A percentile compares a stretch with the other conserved stretches of the same genome.
These are phyloP conservation scores for Penicillium sp. DNA, from an alignment of 2,329 filamentous ascomycete genomes.

Conservation along the genomic window DNA sequence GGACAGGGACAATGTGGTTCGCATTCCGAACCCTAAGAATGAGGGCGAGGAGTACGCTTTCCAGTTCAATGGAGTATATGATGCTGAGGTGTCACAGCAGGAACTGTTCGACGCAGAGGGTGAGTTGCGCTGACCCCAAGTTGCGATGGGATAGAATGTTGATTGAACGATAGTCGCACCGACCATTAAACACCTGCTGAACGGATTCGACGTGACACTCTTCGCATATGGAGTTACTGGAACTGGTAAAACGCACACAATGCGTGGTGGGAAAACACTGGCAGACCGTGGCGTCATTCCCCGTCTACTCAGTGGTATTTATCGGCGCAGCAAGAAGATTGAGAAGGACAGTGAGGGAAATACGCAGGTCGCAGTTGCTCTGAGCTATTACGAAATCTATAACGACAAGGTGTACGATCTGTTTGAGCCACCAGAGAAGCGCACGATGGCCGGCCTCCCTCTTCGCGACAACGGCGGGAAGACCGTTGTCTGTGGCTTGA, in stretches of 20 bases:
- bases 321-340: constrained; percentile 80
- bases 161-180: constrained; percentile 66
- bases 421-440: constrained; percentile 83
- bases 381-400: constrained; percentile 97
- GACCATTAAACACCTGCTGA: constrained; percentile 86
- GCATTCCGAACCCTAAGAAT: constrained; percentile 93
- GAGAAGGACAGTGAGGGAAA: constrained; percentile 73
- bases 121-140: constrained; percentile 43
- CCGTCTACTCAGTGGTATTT: constrained; percentile 79
- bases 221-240: constrained; percentile 94
- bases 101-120: constrained; percentile 87
- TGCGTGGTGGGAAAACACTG: constrained; percentile 85
- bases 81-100: constrained; percentile 76
- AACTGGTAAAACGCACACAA: constrained; percentile 93
- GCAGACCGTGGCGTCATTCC: constrained; percentile 88
- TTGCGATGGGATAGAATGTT: constrained; percentile 12
- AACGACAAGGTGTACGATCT: constrained; percentile 94
- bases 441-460: constrained; percentile 75
- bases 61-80: constrained; percentile 91
- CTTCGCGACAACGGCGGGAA: constrained; percentile 84
- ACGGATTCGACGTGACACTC: constrained; percentile 79
- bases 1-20: constrained; percentile 68
- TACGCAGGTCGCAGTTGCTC: constrained; percentile 70
- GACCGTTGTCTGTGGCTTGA: constrained; percentile 82
- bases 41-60: constrained; percentile 89